Evolutionary conservation across 2,329 filamentous ascomycete species (phyloP).

Genomic region (Colletotrichum liriopes): DNA sequence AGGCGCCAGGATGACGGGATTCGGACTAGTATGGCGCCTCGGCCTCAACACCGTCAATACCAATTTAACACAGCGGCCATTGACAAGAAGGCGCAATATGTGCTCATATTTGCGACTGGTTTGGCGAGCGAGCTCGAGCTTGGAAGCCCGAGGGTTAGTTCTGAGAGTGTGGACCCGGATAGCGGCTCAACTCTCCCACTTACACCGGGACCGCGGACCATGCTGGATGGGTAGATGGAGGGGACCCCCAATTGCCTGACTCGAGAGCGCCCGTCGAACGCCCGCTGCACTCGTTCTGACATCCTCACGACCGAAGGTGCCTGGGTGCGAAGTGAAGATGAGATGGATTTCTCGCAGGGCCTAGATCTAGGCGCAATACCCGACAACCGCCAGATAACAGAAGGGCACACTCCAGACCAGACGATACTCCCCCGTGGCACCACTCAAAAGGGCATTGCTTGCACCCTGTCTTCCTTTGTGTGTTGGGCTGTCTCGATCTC

Average conservation of each 20-base stretch:
- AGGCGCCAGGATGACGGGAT: constrained; percentile 34
- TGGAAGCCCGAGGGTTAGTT: neutral
- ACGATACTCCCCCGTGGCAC: constrained; percentile 19
- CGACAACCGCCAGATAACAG: constrained; percentile 2
- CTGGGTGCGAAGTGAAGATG: neutral
- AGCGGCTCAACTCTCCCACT: constrained; percentile 37
- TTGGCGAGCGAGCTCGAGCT: neutral
- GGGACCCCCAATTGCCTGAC: constrained; percentile 23
- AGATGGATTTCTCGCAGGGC: constrained; percentile 11
- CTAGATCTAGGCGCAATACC: neutral
- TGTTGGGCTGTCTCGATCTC: neutral
- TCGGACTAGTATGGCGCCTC: constrained; percentile 25
- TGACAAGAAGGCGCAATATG: neutral
- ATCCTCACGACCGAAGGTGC: constrained; percentile 19
- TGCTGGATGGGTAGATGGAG: neutral
- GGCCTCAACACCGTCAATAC: constrained; percentile 16
- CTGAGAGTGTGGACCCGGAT: constrained; percentile 24
- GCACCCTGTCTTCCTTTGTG: neutral
- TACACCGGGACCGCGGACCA: constrained; percentile 15
- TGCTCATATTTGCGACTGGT: neutral
- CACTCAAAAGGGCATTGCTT: neutral
- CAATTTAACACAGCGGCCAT: neutral
- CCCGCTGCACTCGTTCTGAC: constrained; percentile 11
- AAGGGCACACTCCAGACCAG: constrained; percentile 18
- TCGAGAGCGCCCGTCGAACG: constrained; percentile 32